Percentiles rank a stretch among this genome's conserved stretches.
Evolutionary conservation across 148 eudicot genomes (phyloP).

Genomic region (Camellia granthamiana): DNA sequence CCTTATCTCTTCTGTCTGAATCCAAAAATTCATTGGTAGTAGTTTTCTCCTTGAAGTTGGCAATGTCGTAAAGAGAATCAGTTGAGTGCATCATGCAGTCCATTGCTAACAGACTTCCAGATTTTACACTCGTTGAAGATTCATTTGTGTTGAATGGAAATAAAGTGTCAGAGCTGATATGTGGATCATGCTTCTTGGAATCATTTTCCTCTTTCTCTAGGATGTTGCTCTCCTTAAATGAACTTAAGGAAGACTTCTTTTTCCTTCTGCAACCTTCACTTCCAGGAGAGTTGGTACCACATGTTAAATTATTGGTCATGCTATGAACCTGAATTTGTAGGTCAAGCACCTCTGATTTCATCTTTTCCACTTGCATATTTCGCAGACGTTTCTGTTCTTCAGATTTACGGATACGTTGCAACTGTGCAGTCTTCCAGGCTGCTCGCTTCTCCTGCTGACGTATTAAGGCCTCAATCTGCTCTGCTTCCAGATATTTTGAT

Average conservation of each 20-base stretch:
- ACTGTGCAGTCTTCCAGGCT: conserved; percentile 85
- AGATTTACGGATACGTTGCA: conserved; percentile 77
- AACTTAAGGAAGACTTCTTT: conserved; percentile 35
- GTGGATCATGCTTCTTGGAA: conserved; percentile 24
- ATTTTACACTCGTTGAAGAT: conserved; percentile 11
- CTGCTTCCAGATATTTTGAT: conserved; percentile 88
- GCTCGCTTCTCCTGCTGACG: conserved; percentile 94
- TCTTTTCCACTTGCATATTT: conserved; percentile 93
- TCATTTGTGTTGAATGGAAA: conserved; percentile 10
- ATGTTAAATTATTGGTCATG: conserved; percentile 37
- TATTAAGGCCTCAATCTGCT: conserved; percentile 95
- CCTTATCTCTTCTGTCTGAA: conserved; percentile 13
- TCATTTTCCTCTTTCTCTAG: conserved; percentile 17
- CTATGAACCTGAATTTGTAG: conserved; percentile 78
- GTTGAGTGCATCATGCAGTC: neutral
- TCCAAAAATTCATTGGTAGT: neutral
- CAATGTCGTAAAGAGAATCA: conserved; percentile 12
- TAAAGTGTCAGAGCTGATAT: conserved; percentile 11
- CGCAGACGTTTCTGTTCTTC: conserved; percentile 86
- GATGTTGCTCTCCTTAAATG: conserved; percentile 7
- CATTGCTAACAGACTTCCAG: conserved; percentile 4
- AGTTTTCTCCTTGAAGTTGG: conserved; percentile 9
- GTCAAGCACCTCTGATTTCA: conserved; percentile 96
- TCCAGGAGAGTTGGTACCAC: conserved; percentile 46
- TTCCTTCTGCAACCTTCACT: conserved; percentile 69